Evolutionary conservation across 2,329 filamentous ascomycete genomes (phyloP), one percentile per base, ranked within the genome.

Genomic region (Hymenoscyphus scutula): DNA sequence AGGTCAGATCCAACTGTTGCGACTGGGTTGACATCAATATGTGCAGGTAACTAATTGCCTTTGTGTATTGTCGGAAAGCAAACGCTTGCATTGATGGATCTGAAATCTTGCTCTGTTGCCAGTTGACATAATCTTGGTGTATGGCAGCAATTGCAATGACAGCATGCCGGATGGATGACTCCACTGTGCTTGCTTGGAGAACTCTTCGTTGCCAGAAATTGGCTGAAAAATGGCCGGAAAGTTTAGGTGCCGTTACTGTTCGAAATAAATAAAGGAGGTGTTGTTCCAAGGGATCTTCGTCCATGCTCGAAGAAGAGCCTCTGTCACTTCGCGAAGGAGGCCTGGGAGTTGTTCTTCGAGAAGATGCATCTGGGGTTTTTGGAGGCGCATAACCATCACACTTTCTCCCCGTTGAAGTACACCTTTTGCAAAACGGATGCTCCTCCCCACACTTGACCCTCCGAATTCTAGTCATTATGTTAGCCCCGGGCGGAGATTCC

Each of bases 21-120:
- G 63, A 67, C 41, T 63, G 59, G 7, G 63, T 70, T 15, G 67
- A 66, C 61, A 72, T 71, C 32, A 71, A 64, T 38, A 66, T 53
- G 41, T 71, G 70, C 1, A 72, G 56, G 38, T 62, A 62, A 25
- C 63, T 80, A 65, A 82, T 79, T 1, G 86, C 85, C 58, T 81
- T 78, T 1, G 82, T 82, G 68, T 89, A 89, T 63, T 87, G 80
- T 58, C 78, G 80, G 51, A 88, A 76, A 1, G 86, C 85, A 61
- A 87, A 80, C 48, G 23, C 71, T 68, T 59, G 67, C 25, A 67
- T 61, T 3, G 55, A 61, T 51, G 27, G 71, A 65, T 61, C 63
- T 11, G 6, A 80, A 77, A 19, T 79, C 80, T 25, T 73, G 68
- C 1, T 79, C 78, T n/a, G 80, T 77, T 19, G 81, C 79, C 67